phyloP scores from a whole-genome alignment of 495 filamentous ascomycete species.

The Aspergillus coremiiformis region DNA sequence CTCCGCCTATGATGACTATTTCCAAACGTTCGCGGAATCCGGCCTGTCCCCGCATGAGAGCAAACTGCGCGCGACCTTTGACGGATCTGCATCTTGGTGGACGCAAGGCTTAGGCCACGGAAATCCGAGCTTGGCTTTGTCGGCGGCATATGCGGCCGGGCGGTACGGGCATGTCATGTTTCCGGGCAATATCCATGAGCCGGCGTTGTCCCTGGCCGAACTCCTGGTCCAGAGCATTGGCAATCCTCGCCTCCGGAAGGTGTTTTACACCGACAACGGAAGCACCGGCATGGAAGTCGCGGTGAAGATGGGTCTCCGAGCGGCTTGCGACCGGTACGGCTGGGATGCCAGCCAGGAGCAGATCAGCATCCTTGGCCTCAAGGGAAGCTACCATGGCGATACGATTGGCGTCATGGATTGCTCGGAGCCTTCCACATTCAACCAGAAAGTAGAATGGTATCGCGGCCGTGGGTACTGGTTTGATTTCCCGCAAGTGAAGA shows the following conservation, averaged over 20 bases:
- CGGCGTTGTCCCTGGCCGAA: slow-evolving; percentile 58
- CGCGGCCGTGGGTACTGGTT: slow-evolving; percentile 67
- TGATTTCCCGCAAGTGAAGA: slow-evolving; percentile 61
- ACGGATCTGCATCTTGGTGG: slow-evolving; percentile 81
- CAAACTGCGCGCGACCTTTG: slow-evolving; percentile 54
- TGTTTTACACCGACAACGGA: slow-evolving; percentile 75
- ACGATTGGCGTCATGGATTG: slow-evolving; percentile 78
- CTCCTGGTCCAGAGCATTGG: slow-evolving; percentile 45
- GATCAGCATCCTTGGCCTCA: slow-evolving; percentile 60
- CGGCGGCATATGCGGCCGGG: slow-evolving; percentile 71
- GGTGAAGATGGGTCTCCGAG: slow-evolving; percentile 69
- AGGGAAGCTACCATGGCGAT: slow-evolving; percentile 73
- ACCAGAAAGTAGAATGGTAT: slow-evolving; percentile 76
- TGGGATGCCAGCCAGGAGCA: slow-evolving; percentile 49
- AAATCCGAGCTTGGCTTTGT: slow-evolving; percentile 56
- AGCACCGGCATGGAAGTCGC: slow-evolving; percentile 75
- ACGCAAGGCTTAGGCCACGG: slow-evolving; percentile 76
- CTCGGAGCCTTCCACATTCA: slow-evolving; percentile 62
- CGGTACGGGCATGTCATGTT: slow-evolving; percentile 84
- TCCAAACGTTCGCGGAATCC: slow-evolving; percentile 46
- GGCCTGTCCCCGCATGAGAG: slow-evolving; percentile 5
- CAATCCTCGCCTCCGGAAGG: slow-evolving; percentile 55
- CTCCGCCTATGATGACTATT: slow-evolving; percentile 67
- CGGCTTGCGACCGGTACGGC: slow-evolving; percentile 53
- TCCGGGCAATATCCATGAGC: slow-evolving; percentile 62